phyloP scores from a whole-genome alignment of 768 basidiomycete genomes.

The Macrolepiota dolichaula region DNA sequence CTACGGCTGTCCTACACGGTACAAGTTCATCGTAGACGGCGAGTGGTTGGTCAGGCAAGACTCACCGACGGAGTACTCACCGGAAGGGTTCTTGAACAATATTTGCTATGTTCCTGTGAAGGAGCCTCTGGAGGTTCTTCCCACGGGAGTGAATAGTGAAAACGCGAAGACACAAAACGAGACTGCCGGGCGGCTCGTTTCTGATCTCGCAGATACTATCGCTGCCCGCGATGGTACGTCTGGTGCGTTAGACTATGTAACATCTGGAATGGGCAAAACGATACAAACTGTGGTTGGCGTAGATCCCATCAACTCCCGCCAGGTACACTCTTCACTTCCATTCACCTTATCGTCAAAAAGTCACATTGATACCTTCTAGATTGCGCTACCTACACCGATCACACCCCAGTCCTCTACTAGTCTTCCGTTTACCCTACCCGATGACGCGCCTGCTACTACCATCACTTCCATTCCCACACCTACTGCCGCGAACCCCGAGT shows the following conservation, averaged over 20 bases:
- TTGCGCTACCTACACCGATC: constrained; percentile 28
- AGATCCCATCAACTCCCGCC: constrained; percentile 34
- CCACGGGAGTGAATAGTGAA: constrained; percentile 7
- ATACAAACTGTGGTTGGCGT: constrained; percentile 34
- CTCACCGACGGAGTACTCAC: constrained; percentile 59
- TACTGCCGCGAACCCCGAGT: not conserved
- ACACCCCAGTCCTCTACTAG: constrained; percentile 18
- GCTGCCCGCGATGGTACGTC: constrained; percentile 35
- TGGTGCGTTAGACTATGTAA: constrained; percentile 34
- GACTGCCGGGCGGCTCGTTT: constrained; percentile 28
- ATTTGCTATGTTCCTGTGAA: constrained; percentile 52
- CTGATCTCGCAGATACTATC: constrained; percentile 34
- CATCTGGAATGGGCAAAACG: constrained; percentile 37
- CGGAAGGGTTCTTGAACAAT: constrained; percentile 69
- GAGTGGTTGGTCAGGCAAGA: constrained; percentile 53
- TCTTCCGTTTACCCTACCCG: constrained; percentile 11
- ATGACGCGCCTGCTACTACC: constrained; percentile 1
- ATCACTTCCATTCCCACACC: constrained; percentile 11
- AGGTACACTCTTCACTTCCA: constrained; percentile 21
- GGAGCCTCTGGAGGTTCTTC: constrained; percentile 12
- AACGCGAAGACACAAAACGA: constrained; percentile 16
- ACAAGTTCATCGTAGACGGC: constrained; percentile 83
- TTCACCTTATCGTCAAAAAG: not conserved
- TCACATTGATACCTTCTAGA: constrained; percentile 16
- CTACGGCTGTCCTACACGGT: constrained; percentile 59